Conservation (phyloP, 164 flowering plant genomes). For the Tetracentron sinense region DNA sequence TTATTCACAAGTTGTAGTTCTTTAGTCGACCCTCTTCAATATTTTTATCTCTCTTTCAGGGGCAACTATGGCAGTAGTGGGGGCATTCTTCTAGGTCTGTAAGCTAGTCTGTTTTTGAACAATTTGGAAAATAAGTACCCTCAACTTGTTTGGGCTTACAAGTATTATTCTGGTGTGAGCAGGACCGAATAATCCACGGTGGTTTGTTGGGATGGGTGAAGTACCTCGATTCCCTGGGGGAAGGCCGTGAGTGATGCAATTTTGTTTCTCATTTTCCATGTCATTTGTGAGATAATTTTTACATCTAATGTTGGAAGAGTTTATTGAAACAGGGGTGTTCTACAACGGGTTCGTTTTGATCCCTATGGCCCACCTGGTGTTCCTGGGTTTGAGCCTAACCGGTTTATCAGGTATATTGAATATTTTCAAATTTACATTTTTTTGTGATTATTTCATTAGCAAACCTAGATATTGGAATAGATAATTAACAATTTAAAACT, state of each 20-base stretch:
- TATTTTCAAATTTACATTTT: neutral
- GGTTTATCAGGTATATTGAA: conserved; percentile 47
- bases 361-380: conserved; percentile 83
- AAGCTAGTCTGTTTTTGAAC: neutral
- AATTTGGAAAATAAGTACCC: too few relatives aligned
- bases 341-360: conserved; percentile 90
- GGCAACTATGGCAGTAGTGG: conserved; percentile 41
- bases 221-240: conserved; percentile 39
- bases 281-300: neutral
- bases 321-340: conserved; percentile 49
- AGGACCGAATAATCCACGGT: conserved; percentile 80
- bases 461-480: too few relatives aligned
- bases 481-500: too few relatives aligned
- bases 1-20: neutral
- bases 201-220: conserved; percentile 37
- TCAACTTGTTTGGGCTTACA: neutral
- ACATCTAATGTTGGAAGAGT: conserved; percentile 8
- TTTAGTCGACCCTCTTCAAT: neutral
- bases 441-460: neutral
- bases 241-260: conserved; percentile 37
- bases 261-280: neutral
- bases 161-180: conserved; percentile 15
- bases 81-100: conserved; percentile 66
- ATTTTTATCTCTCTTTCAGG: conserved; percentile 40
- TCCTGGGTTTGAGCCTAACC: conserved; percentile 77